Evolutionary conservation across 2,329 filamentous ascomycete species (phyloP).

Genomic region (Colletotrichum sidae): DNA sequence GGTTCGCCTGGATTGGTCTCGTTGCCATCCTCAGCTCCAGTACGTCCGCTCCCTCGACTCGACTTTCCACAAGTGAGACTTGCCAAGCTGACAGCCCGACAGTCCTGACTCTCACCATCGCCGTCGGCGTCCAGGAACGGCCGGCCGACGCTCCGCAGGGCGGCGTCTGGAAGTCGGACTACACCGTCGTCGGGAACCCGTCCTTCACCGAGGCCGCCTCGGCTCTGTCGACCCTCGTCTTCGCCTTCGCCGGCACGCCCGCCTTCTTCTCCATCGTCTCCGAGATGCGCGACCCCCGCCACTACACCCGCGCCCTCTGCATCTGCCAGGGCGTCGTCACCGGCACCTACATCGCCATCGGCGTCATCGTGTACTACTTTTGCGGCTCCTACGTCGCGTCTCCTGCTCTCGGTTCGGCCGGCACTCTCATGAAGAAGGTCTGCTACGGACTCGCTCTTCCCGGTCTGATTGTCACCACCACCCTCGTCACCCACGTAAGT

Average conservation of each 20-base stretch:
- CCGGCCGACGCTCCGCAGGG: constrained; percentile 42
- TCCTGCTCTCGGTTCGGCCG: constrained; percentile 59
- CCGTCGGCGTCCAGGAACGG: constrained; percentile 45
- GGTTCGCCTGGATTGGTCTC: constrained; percentile 48
- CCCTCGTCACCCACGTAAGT: constrained; percentile 45
- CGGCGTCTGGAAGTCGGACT: constrained; percentile 43
- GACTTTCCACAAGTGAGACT: not conserved
- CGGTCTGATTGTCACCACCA: constrained; percentile 44
- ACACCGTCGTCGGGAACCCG: constrained; percentile 67
- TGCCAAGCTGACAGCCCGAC: not conserved
- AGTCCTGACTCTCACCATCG: constrained; percentile 45
- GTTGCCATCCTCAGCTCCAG: constrained; percentile 43
- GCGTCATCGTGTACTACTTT: constrained; percentile 57
- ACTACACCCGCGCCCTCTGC: constrained; percentile 45
- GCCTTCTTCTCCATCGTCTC: constrained; percentile 49
- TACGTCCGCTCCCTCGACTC: constrained; percentile 34
- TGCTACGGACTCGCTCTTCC: constrained; percentile 54
- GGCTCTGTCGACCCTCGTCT: constrained; percentile 48
- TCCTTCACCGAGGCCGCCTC: constrained; percentile 61
- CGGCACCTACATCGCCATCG: constrained; percentile 48
- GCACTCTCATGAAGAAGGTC: constrained; percentile 54
- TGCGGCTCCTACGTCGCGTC: constrained; percentile 59
- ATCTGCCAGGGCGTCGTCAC: constrained; percentile 44
- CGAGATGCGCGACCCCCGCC: constrained; percentile 48
- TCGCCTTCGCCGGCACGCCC: constrained; percentile 52